Percentiles rank a stretch among this genome's conserved stretches.
phyloP scores from a whole-genome alignment of 2,329 filamentous ascomycete genomes.

The Cytospora paraplurivora region DNA sequence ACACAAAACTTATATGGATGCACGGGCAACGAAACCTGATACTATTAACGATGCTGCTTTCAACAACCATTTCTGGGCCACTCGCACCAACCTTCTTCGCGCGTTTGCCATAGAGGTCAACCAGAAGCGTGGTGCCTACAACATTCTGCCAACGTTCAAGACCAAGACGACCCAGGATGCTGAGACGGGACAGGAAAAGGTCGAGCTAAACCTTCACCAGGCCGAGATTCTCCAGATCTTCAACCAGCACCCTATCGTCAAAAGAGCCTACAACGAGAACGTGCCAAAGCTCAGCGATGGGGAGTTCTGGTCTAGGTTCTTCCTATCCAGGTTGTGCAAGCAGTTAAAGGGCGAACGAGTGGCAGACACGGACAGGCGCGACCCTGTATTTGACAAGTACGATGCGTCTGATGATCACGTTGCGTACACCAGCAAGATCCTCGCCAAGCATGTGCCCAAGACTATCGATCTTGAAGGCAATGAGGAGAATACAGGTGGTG shows the following conservation, averaged over 20 bases:
- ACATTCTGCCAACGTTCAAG: slow-evolving; percentile 89
- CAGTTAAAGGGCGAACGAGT: slow-evolving; percentile 89
- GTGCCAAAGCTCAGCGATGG: slow-evolving; percentile 78
- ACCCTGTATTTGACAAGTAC: slow-evolving; percentile 84
- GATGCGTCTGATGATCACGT: slow-evolving; percentile 70
- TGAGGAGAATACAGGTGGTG: slow-evolving; percentile 89
- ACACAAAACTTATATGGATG: slow-evolving; percentile 84
- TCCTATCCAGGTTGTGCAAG: slow-evolving; percentile 86
- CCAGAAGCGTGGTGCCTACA: slow-evolving; percentile 88
- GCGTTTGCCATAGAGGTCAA: slow-evolving; percentile 86
- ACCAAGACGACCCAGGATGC: slow-evolving; percentile 66
- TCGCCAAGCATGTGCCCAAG: slow-evolving; percentile 72
- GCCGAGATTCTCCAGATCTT: slow-evolving; percentile 95
- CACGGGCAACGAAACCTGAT: slow-evolving; percentile 79
- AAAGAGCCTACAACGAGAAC: slow-evolving; percentile 88
- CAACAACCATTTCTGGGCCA: slow-evolving; percentile 92
- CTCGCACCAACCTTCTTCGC: slow-evolving; percentile 79
- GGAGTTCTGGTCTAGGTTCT: slow-evolving; percentile 93
- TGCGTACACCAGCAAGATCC: slow-evolving; percentile 54
- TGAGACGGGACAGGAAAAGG: slow-evolving; percentile 62
- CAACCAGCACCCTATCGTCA: slow-evolving; percentile 87
- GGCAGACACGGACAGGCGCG: slow-evolving; percentile 72
- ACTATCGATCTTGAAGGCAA: slow-evolving; percentile 94
- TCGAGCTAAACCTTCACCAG: slow-evolving; percentile 72
- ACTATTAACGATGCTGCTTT: slow-evolving; percentile 80